These are phyloP conservation scores for Colletotrichum sp. DNA, from an alignment of 2,329 filamentous ascomycete species.

Conservation along the genomic window DNA sequence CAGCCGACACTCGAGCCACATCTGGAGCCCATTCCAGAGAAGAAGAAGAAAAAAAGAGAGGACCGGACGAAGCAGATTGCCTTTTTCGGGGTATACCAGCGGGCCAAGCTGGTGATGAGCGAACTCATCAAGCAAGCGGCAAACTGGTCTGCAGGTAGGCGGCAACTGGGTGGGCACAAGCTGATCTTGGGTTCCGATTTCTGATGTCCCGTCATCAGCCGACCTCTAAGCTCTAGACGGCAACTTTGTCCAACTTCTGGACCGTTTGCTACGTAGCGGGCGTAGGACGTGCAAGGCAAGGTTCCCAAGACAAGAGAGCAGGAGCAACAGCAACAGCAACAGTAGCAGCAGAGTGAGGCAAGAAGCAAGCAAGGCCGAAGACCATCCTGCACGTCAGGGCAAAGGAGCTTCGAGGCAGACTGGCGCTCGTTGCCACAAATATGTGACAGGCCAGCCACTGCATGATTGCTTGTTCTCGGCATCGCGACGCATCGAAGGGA, in stretches of 20 bases:
- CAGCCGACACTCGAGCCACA: not conserved
- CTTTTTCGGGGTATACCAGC: not conserved
- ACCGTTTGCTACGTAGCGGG: not conserved
- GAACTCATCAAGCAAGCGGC: not conserved
- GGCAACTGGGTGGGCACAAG: not conserved
- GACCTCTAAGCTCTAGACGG: not conserved
- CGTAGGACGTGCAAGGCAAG: not conserved
- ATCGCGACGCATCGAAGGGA: not conserved
- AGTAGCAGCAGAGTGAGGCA: not conserved
- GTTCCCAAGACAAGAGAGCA: not conserved
- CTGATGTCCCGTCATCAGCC: not conserved
- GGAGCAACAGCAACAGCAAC: not conserved
- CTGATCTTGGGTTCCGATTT: not conserved
- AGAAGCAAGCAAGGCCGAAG: not conserved
- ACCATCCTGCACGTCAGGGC: not conserved
- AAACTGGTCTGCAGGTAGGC: not conserved
- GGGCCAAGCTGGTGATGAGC: not conserved
- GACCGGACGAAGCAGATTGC: not conserved
- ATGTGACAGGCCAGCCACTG: not conserved
- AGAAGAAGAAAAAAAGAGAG: not conserved
- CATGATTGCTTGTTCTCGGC: not conserved
- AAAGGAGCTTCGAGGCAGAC: not conserved
- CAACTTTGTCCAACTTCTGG: not conserved
- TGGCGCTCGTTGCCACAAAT: not conserved
- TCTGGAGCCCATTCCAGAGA: not conserved